Percentiles rank a stretch among this genome's conserved stretches.
phyloP scores from a whole-genome alignment of 2,329 filamentous ascomycete species.

The Fusarium miscanthi region DNA sequence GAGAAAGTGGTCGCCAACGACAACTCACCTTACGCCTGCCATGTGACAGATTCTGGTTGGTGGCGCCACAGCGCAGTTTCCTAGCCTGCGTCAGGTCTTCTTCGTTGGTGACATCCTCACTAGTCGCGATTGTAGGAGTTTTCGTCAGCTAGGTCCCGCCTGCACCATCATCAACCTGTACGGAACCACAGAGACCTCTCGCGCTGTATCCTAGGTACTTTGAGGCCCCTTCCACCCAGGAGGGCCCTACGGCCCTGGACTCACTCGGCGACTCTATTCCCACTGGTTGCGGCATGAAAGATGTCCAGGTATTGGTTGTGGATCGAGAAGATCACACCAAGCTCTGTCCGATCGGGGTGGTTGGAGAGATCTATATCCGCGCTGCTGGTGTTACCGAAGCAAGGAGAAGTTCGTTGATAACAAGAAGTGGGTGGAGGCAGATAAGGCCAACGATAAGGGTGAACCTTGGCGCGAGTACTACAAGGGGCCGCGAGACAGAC shows the following conservation, averaged over 20 bases:
- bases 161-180: slow-evolving; percentile 41
- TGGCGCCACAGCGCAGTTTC: slow-evolving; percentile 79
- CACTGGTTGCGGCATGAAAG: slow-evolving; percentile 85
- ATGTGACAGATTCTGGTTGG: slow-evolving; percentile 97
- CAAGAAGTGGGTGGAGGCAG: slow-evolving; percentile 69
- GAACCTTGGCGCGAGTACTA: slow-evolving; percentile 72
- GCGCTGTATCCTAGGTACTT: slow-evolving; percentile 80
- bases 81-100: slow-evolving; percentile 73
- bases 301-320: slow-evolving; percentile 90
- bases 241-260: slow-evolving; percentile 66
- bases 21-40: slow-evolving; percentile 91
- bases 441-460: slow-evolving; percentile 62
- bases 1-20: slow-evolving; percentile 76
- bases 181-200: slow-evolving; percentile 51
- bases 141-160: slow-evolving; percentile 75
- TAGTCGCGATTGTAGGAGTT: slow-evolving; percentile 79
- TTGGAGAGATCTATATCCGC: slow-evolving; percentile 85
- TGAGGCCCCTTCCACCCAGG: slow-evolving; percentile 69
- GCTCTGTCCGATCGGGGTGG: slow-evolving; percentile 82
- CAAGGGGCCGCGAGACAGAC: slow-evolving; percentile 80
- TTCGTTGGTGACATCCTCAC: slow-evolving; percentile 94
- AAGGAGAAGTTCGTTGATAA: slow-evolving; percentile 83
- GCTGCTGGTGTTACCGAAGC: slow-evolving; percentile 85
- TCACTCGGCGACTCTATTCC: slow-evolving; percentile 75
- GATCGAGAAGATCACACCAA: slow-evolving; percentile 73